Percentiles rank a stretch among this genome's conserved stretches.
Conservation (phyloP, 768 basidiomycete genomes). For the Flagelloscypha sp. region DNA sequence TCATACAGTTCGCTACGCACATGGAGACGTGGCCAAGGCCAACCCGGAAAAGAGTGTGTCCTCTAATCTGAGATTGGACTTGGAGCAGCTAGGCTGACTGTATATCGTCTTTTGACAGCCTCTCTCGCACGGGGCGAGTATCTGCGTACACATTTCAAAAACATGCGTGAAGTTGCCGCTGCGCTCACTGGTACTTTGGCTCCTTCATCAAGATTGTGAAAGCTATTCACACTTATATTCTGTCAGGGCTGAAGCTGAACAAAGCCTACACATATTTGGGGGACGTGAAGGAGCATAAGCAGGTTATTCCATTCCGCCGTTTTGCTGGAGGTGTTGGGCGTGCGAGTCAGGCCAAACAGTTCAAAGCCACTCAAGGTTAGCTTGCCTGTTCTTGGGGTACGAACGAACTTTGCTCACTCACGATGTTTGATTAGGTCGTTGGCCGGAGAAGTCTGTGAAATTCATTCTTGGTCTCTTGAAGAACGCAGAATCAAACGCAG, state of each 20-base stretch:
- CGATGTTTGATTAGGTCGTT: constrained; percentile 75
- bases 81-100: constrained; percentile 4
- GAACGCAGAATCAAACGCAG: constrained; percentile 99
- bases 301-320: constrained; percentile 92
- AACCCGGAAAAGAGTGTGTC: constrained; percentile 96
- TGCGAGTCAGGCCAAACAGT: constrained; percentile 91
- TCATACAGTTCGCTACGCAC: constrained; percentile 90
- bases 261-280: constrained; percentile 94
- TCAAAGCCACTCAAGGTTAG: constrained; percentile 89
- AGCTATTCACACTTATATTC: neutral
- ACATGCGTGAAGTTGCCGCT: constrained; percentile 98
- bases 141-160: constrained; percentile 99
- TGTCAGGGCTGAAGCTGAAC: constrained; percentile 76
- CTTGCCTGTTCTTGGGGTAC: neutral
- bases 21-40: constrained; percentile 71
- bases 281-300: constrained; percentile 94
- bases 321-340: constrained; percentile 94
- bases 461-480: constrained; percentile 92
- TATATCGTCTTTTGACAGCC: constrained; percentile 38
- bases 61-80: constrained; percentile 9
- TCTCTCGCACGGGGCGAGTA: constrained; percentile 93
- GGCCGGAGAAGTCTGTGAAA: constrained; percentile 98
- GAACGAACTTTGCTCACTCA: constrained; percentile 3
- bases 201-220: neutral
- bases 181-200: constrained; percentile 71